Conservation (phyloP, 2,329 filamentous ascomycete genomes). For the Penicillium sp. region DNA sequence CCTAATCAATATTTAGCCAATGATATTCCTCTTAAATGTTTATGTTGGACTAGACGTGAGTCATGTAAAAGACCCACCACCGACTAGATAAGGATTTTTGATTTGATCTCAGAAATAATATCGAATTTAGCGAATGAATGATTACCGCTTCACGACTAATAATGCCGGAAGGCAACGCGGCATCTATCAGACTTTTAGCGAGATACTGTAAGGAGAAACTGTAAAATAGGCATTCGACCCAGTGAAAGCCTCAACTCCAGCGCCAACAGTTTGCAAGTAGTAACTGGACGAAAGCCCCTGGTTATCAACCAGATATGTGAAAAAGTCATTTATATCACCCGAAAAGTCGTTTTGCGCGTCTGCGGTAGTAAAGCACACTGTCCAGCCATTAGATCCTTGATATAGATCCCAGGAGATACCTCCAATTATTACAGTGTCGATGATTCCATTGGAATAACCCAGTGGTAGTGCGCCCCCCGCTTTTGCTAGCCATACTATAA, state of each 20-base stretch:
- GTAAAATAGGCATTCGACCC: constrained; percentile 25
- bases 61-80: no score
- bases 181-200: neutral
- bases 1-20: no score
- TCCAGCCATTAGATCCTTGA: constrained; percentile 56
- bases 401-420: constrained; percentile 56
- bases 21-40: no score
- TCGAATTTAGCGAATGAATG: no score
- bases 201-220: constrained; percentile 26
- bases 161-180: no score
- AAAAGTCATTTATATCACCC: constrained; percentile 57
- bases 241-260: constrained; percentile 34
- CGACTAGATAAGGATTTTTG: no score
- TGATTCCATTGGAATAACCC: constrained; percentile 43
- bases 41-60: no score
- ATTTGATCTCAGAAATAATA: no score
- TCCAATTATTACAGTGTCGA: constrained; percentile 53
- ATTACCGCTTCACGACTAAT: no score
- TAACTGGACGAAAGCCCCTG: constrained; percentile 37
- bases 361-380: constrained; percentile 58
- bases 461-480: constrained; percentile 57
- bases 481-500: constrained; percentile 63
- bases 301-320: constrained; percentile 50
- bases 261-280: constrained; percentile 49
- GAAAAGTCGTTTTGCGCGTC: constrained; percentile 42